Conservation (phyloP, 805 yeast genomes). For the Ogataea wickerhamii region DNA sequence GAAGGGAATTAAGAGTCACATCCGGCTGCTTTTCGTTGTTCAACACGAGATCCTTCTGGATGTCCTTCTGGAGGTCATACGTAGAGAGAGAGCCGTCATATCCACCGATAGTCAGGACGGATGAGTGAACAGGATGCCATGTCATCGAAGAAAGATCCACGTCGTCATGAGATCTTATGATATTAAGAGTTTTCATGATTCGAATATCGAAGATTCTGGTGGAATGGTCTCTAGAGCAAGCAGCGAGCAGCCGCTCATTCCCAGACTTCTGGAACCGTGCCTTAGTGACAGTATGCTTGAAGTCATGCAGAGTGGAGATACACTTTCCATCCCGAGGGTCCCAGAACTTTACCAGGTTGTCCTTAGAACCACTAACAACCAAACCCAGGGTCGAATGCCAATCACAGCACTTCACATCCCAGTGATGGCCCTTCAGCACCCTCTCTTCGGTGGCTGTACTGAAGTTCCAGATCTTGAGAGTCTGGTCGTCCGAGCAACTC, state of each 20-base stretch:
- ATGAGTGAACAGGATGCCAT: conserved; percentile 90
- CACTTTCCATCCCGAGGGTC: conserved; percentile 83
- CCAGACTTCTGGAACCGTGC: conserved; percentile 72
- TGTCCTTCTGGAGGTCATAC: conserved; percentile 56
- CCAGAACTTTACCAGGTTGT: conserved; percentile 90
- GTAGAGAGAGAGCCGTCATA: conserved; percentile 86
- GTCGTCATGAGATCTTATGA: conserved; percentile 68
- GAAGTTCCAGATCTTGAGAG: conserved; percentile 91
- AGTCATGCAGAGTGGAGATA: conserved; percentile 80
- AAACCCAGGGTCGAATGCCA: conserved; percentile 93
- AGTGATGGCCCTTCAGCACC: conserved; percentile 84
- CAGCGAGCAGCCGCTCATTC: conserved; percentile 72
- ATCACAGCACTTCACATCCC: conserved; percentile 97
- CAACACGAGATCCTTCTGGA: conserved; percentile 33
- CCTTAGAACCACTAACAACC: conserved; percentile 91
- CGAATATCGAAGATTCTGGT: conserved; percentile 85
- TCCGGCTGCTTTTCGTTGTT: conserved; percentile 20
- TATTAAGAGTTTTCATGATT: conserved; percentile 70
- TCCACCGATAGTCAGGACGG: conserved; percentile 77
- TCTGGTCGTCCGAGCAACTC: conserved; percentile 91
- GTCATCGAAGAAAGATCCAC: conserved; percentile 80
- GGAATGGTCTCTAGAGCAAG: conserved; percentile 85
- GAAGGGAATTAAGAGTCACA: conserved; percentile 32
- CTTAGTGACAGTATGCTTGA: conserved; percentile 89
- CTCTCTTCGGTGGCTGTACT: conserved; percentile 82